Percentiles rank a stretch among this genome's conserved stretches.
These are phyloP conservation scores for Vaccinium darrowii DNA, from an alignment of 148 eudicot genomes.

Conservation along the genomic window DNA sequence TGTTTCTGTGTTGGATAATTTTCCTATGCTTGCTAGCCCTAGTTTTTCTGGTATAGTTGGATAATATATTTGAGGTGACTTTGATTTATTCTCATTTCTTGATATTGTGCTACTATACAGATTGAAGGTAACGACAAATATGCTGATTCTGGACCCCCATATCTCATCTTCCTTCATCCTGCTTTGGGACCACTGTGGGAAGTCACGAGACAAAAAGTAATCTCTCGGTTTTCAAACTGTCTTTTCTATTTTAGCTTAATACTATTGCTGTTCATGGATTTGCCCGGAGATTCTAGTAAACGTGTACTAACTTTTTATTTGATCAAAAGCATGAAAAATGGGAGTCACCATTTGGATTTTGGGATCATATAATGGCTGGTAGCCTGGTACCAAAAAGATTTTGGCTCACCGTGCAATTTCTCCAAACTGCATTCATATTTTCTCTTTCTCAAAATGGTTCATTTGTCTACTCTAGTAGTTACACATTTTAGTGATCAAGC, in stretches of 20 bases:
- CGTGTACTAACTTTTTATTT: not conserved
- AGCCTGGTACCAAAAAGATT: not conserved
- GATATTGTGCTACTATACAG: constrained; percentile 44
- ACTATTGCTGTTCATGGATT: not conserved
- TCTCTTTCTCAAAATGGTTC: not conserved
- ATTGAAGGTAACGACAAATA: constrained; percentile 70
- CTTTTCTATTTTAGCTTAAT: not conserved
- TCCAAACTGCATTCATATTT: not conserved
- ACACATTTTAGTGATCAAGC: not conserved
- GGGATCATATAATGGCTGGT: not conserved
- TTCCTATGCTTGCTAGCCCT: not conserved
- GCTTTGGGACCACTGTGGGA: constrained; percentile 99
- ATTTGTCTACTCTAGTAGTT: not conserved
- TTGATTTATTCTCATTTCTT: constrained; percentile 7
- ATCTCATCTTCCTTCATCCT: constrained; percentile 85
- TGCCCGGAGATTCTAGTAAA: not conserved
- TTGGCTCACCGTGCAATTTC: not conserved
- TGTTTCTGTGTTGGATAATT: constrained; percentile 7
- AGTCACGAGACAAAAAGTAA: constrained; percentile 87
- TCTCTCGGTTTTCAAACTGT: constrained; percentile 3
- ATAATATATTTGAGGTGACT: constrained; percentile 6
- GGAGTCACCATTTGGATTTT: not conserved
- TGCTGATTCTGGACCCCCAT: constrained; percentile 82
- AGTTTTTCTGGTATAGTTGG: not conserved
- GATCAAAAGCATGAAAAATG: not conserved